phyloP scores from a whole-genome alignment of 345 rosid species.

The Gossypium arboreum region DNA sequence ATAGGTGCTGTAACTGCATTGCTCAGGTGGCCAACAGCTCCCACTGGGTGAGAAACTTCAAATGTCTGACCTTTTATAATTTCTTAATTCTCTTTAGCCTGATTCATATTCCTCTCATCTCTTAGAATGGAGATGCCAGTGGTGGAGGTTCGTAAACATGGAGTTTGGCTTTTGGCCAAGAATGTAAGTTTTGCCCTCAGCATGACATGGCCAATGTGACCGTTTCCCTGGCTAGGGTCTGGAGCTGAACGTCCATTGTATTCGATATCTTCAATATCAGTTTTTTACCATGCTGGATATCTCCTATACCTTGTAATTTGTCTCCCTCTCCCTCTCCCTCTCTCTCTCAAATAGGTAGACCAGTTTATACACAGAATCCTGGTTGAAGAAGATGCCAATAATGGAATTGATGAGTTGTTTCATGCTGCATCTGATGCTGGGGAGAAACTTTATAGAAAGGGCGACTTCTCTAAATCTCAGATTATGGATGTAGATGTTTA shows the following conservation, averaged over 20 bases:
- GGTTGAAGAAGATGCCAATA: slow-evolving; percentile 69
- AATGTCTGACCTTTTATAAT: not conserved
- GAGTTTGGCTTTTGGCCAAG: slow-evolving; percentile 80
- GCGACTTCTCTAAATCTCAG: slow-evolving; percentile 61
- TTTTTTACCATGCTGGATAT: not conserved
- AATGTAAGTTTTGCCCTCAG: slow-evolving; percentile 43
- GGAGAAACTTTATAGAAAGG: slow-evolving; percentile 48
- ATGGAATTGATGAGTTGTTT: slow-evolving; percentile 39
- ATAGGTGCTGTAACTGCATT: slow-evolving; percentile 64
- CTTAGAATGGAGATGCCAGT: slow-evolving; percentile 89
- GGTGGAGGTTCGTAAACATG: slow-evolving; percentile 66
- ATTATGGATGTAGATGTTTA: slow-evolving; percentile 50
- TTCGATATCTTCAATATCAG: not conserved
- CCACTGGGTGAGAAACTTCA: slow-evolving; percentile 43
- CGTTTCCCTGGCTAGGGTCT: not conserved
- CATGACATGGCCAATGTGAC: not conserved
- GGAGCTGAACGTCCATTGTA: slow-evolving; percentile 7
- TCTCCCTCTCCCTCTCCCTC: not conserved
- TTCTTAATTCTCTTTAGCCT: slow-evolving; percentile 10
- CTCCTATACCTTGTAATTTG: slow-evolving; percentile 6
- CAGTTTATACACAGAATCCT: slow-evolving; percentile 70
- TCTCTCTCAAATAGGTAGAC: slow-evolving; percentile 52
- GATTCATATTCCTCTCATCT: slow-evolving; percentile 17
- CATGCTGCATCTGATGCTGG: slow-evolving; percentile 60
- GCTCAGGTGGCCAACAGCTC: slow-evolving; percentile 92